Evolutionary conservation across 257 asterid species (phyloP), one percentile per base, ranked within the genome.

Genomic region (Euphrasia confusa): DNA sequence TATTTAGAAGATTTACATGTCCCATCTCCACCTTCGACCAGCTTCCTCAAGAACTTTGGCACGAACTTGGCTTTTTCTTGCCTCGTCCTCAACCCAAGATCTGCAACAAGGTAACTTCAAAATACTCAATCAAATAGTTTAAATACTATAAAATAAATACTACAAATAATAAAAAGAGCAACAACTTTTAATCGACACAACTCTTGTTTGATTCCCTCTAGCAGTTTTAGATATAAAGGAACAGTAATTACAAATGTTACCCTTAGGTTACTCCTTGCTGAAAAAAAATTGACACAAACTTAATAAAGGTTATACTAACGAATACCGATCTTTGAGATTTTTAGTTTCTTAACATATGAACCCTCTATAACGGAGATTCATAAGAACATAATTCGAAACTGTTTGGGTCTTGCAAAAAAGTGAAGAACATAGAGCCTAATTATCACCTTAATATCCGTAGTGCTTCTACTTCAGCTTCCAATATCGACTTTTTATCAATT

Each of bases 1-100:
- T 35, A 35, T 35, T 35, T 5, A 35, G 40, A 35, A 35, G 40
- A 35, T 35, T 62, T 75, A 74, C 18, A 77, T 62, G 53, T 80
- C 82, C 99, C 99, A 93, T 75, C 68, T 93, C 99, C 99, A 89
- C 72, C 97, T 82, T 59, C 82, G 82, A 11, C 78, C 82, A 59
- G 90, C 97, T 68, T 84, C 88, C 79, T 70, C 83, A 1, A 93
- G 91, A 66, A 93, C 79, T 72, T 85, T 83, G 10, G 88, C 85
- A 5, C 96, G 95, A 33, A 79, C 75, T 68, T 79, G 91, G 78
- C 88, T 87, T 74, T 83, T 93, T 60, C 79, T 79, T 7, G 95
- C 99, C 76, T 93, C 99, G 5, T 87, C 96, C 74, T 83, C 94
- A n/a, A 89, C 80, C 99, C 96, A 93, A 35, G 94, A 84, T 72